A percentile compares a stretch with the other conserved stretches of the same genome.
Evolutionary conservation across 495 filamentous ascomycete species (phyloP).

Genomic region (Cryomyces minteri): DNA sequence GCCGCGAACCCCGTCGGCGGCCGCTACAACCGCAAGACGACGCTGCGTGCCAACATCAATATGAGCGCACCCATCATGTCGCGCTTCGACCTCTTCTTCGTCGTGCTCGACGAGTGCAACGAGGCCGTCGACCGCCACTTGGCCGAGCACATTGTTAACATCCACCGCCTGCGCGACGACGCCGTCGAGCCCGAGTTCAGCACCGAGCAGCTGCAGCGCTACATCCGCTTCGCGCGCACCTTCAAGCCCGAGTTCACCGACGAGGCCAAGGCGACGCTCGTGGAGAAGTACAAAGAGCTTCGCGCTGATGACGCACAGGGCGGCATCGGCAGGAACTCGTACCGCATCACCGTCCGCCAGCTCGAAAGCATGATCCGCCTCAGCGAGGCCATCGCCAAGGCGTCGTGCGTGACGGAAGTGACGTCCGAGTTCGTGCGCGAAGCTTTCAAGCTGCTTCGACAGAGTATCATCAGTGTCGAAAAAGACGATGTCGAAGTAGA

Average conservation of each 20-base stretch:
- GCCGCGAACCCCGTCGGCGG: conserved; percentile 94
- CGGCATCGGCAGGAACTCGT: conserved; percentile 78
- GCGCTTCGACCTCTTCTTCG: conserved; percentile 97
- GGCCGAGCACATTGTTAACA: conserved; percentile 83
- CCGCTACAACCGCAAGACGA: conserved; percentile 89
- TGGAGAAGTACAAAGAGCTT: conserved; percentile 92
- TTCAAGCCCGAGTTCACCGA: conserved; percentile 86
- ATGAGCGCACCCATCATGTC: conserved; percentile 98
- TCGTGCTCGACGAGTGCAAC: conserved; percentile 93
- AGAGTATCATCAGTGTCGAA: conserved; percentile 94
- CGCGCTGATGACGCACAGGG: conserved; percentile 88
- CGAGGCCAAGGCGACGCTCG: conserved; percentile 68
- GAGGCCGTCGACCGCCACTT: conserved; percentile 78
- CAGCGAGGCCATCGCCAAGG: conserved; percentile 90
- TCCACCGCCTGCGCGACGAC: conserved; percentile 81
- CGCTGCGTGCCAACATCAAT: conserved; percentile 87
- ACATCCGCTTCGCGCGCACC: conserved; percentile 89
- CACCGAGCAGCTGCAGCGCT: conserved; percentile 91
- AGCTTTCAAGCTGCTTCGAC: conserved; percentile 71
- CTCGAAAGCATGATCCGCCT: conserved; percentile 89
- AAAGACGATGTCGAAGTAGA: conserved; percentile 97
- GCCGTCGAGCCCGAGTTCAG: conserved; percentile 84
- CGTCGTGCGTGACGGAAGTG: conserved; percentile 89
- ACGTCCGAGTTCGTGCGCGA: conserved; percentile 71
- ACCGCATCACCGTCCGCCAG: conserved; percentile 92